Evolutionary conservation across 2,329 filamentous ascomycete genomes (phyloP).

Genomic region (Epichloe baconii): DNA sequence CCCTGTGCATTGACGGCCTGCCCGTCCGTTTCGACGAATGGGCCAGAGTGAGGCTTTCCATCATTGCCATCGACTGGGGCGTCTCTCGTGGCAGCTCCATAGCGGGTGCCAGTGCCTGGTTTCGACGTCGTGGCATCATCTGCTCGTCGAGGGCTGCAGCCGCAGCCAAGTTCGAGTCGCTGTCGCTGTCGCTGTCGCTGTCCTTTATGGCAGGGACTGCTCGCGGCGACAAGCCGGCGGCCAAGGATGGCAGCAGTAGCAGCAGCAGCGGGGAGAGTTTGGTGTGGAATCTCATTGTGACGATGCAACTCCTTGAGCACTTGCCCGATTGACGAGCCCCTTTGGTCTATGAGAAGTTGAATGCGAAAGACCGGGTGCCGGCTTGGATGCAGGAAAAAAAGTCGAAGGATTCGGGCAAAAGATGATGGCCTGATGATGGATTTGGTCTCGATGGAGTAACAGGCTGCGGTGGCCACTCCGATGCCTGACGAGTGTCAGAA

Average conservation of each 20-base stretch:
- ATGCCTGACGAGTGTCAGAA: background rate
- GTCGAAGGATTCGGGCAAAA: background rate
- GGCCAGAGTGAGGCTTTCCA: constrained; percentile 84
- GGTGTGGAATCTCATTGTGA: constrained; percentile 47
- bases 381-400: background rate
- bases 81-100: constrained; percentile 46
- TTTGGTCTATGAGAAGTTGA: background rate
- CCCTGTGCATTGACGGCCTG: constrained; percentile 20
- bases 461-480: background rate
- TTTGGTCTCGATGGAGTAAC: background rate
- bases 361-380: background rate
- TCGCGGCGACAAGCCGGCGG: constrained; percentile 26
- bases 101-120: constrained; percentile 19
- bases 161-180: constrained; percentile 12
- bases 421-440: background rate
- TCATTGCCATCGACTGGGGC: constrained; percentile 86
- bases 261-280: constrained; percentile 43
- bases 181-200: constrained; percentile 10
- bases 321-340: background rate
- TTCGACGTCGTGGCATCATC: constrained; percentile 15
- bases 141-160: constrained; percentile 11
- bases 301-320: background rate
- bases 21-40: constrained; percentile 50
- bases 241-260: constrained; percentile 45
- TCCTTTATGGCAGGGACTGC: constrained; percentile 13